Percentiles rank a stretch among this genome's conserved stretches.
phyloP scores from a whole-genome alignment of 441 rosid species.

The Euphorbia corollata region DNA sequence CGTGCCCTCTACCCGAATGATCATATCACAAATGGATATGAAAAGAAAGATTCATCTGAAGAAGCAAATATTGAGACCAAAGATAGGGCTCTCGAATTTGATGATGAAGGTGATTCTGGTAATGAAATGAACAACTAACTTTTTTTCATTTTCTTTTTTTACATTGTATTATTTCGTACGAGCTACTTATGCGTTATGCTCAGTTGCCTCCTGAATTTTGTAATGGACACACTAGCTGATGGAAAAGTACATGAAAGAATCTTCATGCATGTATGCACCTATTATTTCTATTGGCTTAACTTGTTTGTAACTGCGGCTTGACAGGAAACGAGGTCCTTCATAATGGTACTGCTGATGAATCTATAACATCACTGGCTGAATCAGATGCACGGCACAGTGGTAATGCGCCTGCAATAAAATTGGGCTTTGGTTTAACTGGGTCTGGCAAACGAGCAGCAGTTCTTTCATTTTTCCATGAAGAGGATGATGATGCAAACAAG shows the following conservation, averaged over 20 bases:
- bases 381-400: slow-evolving; percentile 46
- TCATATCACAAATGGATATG: slow-evolving; percentile 39
- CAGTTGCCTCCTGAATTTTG: background rate
- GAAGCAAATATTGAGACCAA: slow-evolving; percentile 34
- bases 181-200: background rate
- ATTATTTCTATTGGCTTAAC: background rate
- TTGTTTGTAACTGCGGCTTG: slow-evolving; percentile 7
- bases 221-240: background rate
- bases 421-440: slow-evolving; percentile 96
- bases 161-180: background rate
- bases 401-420: slow-evolving; percentile 56
- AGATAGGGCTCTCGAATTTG: slow-evolving; percentile 32
- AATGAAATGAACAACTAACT: slow-evolving; percentile 29
- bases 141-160: background rate
- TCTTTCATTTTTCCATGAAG: slow-evolving; percentile 88
- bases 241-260: background rate
- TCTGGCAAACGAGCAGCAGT: slow-evolving; percentile 87
- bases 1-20: slow-evolving; percentile 31
- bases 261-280: too few relatives aligned
- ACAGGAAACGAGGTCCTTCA: slow-evolving; percentile 47
- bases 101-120: slow-evolving; percentile 31
- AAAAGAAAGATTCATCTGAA: slow-evolving; percentile 29
- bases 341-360: slow-evolving; percentile 53
- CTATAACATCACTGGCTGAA: slow-evolving; percentile 30
- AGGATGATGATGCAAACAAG: slow-evolving; percentile 84